Evolutionary conservation across 164 flowering plant species (phyloP), one percentile per base, ranked within the genome.

Genomic region (Protea cynaroides): DNA sequence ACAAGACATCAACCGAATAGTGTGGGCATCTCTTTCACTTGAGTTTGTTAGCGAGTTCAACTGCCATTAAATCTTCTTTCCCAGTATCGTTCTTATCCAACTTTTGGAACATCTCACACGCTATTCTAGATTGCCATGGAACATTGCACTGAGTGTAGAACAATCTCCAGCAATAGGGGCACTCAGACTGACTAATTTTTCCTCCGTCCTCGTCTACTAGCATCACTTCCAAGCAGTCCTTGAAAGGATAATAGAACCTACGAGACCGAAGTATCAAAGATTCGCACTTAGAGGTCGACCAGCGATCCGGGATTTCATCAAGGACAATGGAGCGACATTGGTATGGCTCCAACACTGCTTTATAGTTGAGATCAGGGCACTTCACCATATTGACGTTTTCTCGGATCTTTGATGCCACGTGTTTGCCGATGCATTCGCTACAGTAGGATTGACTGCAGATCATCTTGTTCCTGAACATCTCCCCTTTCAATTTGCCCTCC

Each of bases 401-500:
- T 10, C 8, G 4, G 4, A 44, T 44, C 17, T 44, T 44, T 44
- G 49, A 11, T 44, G 49, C 49, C 14, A 44, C 49, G 8, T 44
- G 17, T 44, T 44, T 76, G 22, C 37, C 19, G 40, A 71, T 66
- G 62, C 84, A 83, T 0, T 75, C 73, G 0, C 50, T 47, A 37
- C 86, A 83, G 56, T 66, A 81, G 19, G 63, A 62, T 34, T 83
- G 86, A 18, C 24, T 1, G 55, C 84, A 83, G 4, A 4, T 55
- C 9, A 25, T 61, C 6, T 18, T 12, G 37, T 10, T 64, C 1
- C n/a, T 62, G 65, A 72, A 72, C 47, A 59, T 66, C 13, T 76
- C 71, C 14, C 52, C 55, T 3, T 1, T 17, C 8, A 21, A 13
- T 61, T 76, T 72, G 2, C 5, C 46, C n/a, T 72, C 79, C 60